Evolutionary conservation across 2,329 filamentous ascomycete genomes (phyloP).

Genomic region (Eutypa lata): DNA sequence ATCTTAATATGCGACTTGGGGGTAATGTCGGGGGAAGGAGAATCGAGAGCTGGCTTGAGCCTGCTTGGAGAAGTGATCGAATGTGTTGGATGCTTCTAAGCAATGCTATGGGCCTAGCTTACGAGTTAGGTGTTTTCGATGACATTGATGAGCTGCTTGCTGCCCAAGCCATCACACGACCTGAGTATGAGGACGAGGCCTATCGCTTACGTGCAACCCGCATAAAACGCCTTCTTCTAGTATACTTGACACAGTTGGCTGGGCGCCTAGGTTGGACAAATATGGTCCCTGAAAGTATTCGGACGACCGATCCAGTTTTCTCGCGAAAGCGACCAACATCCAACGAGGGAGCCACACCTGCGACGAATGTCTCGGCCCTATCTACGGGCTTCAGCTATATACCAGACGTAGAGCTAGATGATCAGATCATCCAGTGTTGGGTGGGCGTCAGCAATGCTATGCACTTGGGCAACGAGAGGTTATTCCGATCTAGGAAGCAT

Average conservation of each 20-base stretch:
- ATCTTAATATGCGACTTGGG: conserved; percentile 37
- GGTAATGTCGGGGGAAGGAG: conserved; percentile 74
- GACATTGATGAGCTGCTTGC: conserved; percentile 71
- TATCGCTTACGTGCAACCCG: conserved; percentile 77
- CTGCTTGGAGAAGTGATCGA: conserved; percentile 88
- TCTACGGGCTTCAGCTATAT: conserved; percentile 64
- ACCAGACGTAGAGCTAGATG: conserved; percentile 63
- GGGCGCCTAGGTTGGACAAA: conserved; percentile 89
- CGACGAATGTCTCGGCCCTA: conserved; percentile 54
- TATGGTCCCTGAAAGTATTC: conserved; percentile 74
- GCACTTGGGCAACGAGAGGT: conserved; percentile 81
- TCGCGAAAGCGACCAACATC: conserved; percentile 48
- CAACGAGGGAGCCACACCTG: conserved; percentile 57
- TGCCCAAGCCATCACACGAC: conserved; percentile 55
- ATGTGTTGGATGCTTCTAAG: conserved; percentile 99
- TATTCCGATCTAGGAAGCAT: conserved; percentile 84
- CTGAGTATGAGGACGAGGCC: conserved; percentile 69
- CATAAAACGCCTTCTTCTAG: conserved; percentile 80
- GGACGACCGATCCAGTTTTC: conserved; percentile 56
- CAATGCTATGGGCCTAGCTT: conserved; percentile 83
- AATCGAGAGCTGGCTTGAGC: conserved; percentile 95
- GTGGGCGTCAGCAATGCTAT: conserved; percentile 89
- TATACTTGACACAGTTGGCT: conserved; percentile 92
- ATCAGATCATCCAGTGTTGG: conserved; percentile 83
- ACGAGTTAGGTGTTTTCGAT: conserved; percentile 94